A percentile compares a stretch with the other conserved stretches of the same genome.
These are phyloP conservation scores for Oryza punctata DNA, from an alignment of 176 grass and related monocot species.

Conservation along the genomic window DNA sequence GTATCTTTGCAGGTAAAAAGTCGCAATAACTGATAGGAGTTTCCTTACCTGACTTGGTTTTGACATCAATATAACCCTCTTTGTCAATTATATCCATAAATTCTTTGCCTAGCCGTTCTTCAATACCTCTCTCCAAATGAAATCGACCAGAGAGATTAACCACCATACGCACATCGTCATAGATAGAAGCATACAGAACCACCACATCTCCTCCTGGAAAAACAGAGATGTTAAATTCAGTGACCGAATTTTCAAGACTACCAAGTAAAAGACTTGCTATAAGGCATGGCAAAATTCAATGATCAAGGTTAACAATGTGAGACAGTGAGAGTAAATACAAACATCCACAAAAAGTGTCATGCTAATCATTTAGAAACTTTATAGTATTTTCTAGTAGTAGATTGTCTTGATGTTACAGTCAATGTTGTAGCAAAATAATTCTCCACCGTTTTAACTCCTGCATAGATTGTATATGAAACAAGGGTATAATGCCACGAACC, in stretches of 20 bases:
- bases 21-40: background rate
- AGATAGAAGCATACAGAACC: conserved; percentile 86
- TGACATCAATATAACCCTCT: conserved; percentile 78
- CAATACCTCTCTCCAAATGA: conserved; percentile 67
- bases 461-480: background rate
- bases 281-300: no score
- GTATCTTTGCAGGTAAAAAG: conserved; percentile 13
- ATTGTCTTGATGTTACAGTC: conserved; percentile 1
- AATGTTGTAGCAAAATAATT: background rate
- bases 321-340: no score
- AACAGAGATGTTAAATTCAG: background rate
- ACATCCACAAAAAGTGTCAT: no score
- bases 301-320: no score
- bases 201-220: conserved; percentile 78
- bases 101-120: conserved; percentile 77
- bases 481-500: background rate
- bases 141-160: conserved; percentile 86
- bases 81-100: conserved; percentile 70
- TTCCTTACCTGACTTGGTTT: conserved; percentile 57
- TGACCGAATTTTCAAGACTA: background rate
- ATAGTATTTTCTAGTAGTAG: no score
- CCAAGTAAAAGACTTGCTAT: background rate
- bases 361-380: no score
- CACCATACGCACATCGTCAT: conserved; percentile 70
- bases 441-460: background rate